Evolutionary conservation across 495 filamentous ascomycete genomes (phyloP).

Genomic region (Xylaria castorea): DNA sequence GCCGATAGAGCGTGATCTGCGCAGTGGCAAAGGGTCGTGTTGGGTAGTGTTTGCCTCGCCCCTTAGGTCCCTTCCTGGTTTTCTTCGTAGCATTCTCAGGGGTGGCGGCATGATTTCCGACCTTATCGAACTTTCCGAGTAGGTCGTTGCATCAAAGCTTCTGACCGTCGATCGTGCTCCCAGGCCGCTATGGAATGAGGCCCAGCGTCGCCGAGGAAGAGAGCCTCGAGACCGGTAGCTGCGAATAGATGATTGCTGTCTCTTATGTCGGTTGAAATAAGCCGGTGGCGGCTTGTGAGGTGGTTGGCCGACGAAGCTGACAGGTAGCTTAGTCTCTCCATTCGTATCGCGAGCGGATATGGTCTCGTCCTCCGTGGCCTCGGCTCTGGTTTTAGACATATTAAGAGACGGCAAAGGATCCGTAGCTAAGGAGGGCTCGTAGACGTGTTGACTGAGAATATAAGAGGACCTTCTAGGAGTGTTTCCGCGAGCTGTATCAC

Average conservation of each 20-base stretch:
- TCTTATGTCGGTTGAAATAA: constrained; percentile 44
- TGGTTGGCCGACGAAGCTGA: constrained; percentile 39
- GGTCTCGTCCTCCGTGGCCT: neutral
- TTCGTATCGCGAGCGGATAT: constrained; percentile 38
- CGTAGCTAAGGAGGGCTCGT: constrained; percentile 38
- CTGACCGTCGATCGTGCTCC: constrained; percentile 63
- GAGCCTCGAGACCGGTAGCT: constrained; percentile 50
- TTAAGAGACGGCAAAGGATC: constrained; percentile 49
- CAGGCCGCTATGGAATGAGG: constrained; percentile 77
- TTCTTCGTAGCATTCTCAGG: constrained; percentile 75
- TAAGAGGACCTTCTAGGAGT: constrained; percentile 60
- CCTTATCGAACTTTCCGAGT: constrained; percentile 53
- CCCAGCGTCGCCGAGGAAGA: constrained; percentile 51
- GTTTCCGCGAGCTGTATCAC: constrained; percentile 39
- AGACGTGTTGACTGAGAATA: constrained; percentile 52
- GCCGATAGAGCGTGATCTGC: constrained; percentile 72
- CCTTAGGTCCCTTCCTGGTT: constrained; percentile 88
- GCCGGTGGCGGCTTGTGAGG: constrained; percentile 42
- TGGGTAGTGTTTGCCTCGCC: constrained; percentile 78
- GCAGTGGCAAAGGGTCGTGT: constrained; percentile 57
- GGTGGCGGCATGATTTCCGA: constrained; percentile 53
- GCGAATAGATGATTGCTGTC: constrained; percentile 50
- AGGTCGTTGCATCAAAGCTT: constrained; percentile 65
- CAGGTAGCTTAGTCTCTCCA: constrained; percentile 37
- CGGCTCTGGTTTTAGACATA: constrained; percentile 40